Evolutionary conservation across 495 filamentous ascomycete species (phyloP), one percentile per base, ranked within the genome.

Genomic region (Trichoderma virens): DNA sequence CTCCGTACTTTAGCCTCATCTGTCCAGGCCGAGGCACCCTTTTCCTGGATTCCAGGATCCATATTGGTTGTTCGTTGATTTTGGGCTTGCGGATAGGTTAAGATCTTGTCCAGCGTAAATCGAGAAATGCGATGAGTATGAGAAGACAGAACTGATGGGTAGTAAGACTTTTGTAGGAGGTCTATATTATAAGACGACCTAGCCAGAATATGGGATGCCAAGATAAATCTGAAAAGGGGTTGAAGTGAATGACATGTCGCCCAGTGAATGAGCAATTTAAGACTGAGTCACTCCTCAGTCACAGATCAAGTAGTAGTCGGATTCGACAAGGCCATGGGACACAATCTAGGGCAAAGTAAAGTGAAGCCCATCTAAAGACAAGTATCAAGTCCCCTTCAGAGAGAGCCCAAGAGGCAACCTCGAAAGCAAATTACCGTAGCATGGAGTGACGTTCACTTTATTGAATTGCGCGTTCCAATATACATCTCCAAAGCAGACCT

Each of bases 1-100:
- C 43, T 47, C 3, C 43, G 23, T 62, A 62, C 61, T 38, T 62
- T 62, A 7, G 61, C 61, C 27, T 25, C 61, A 1, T 62, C 61
- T 2, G 61, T 62, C 61, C 61, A 62, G 5, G 23, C 23, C 11
- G 9, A n/a, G 20, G 16, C 13, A 14, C 23, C 2, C 51, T 56
- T 56, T 2, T 56, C 51, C 11, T 16, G 27, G 3, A 9, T 30
- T 27, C 5, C 51, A 0, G 1, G 8, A 8, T 56, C 6, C 51
- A 56, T 56, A 9, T 47, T 23, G 16, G n/a, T 47, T 23, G n/a
- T 8, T 20, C 6, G 20, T 47, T 20, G 18, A 9, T 25, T 7
- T 20, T 20, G n/a, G 20, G n/a, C n/a, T n/a, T n/a, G n/a, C n/a
- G n/a, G n/a, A 47, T 25, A 5, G 43, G 8, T 47, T 2, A 47